These are phyloP conservation scores for Sinapis alba DNA, from an alignment of 441 rosid genomes.

Conservation along the genomic window DNA sequence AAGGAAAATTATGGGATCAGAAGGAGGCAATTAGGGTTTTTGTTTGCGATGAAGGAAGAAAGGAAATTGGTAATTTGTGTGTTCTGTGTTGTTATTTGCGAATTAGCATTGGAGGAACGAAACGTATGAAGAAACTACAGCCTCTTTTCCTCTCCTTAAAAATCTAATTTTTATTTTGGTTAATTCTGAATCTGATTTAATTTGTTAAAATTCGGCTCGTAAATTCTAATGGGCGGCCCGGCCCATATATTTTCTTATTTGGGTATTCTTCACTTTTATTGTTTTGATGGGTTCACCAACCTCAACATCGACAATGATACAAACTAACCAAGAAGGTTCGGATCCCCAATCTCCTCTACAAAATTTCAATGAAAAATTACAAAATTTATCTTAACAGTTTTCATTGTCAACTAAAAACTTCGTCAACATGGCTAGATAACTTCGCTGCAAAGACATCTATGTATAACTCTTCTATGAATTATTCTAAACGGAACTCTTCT, in stretches of 20 bases:
- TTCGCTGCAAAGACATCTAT: too few relatives aligned
- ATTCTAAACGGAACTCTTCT: too few relatives aligned
- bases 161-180: background rate
- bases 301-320: too few relatives aligned
- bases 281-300: background rate
- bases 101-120: conserved; percentile 45
- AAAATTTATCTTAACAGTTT: too few relatives aligned
- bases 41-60: conserved; percentile 32
- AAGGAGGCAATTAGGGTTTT: conserved; percentile 50
- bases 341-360: too few relatives aligned
- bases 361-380: too few relatives aligned
- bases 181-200: background rate
- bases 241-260: background rate
- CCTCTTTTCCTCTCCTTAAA: conserved; percentile 23
- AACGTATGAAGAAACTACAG: conserved; percentile 57
- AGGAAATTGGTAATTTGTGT: conserved; percentile 37
- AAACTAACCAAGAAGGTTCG: too few relatives aligned
- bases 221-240: background rate
- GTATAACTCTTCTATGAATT: too few relatives aligned
- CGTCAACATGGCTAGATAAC: too few relatives aligned
- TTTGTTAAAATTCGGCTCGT: background rate
- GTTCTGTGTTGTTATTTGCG: conserved; percentile 1
- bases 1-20: conserved; percentile 25
- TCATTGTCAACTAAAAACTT: too few relatives aligned
- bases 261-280: background rate